A percentile compares a stretch with the other conserved stretches of the same genome.
phyloP scores from a whole-genome alignment of 129 eudicot species.

The Kitagawia praeruptora region DNA sequence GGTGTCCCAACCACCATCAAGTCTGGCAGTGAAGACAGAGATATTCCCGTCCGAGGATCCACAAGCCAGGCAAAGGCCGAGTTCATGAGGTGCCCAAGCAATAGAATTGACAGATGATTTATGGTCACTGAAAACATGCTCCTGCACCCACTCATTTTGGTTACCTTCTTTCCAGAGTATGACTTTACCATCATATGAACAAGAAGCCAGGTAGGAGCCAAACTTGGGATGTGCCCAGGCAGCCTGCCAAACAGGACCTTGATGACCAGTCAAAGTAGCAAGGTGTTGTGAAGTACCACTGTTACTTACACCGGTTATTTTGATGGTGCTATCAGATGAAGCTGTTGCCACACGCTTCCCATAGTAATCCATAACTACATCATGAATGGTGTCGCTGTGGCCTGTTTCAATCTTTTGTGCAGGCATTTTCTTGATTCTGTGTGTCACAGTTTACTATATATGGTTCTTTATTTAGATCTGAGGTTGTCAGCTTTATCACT shows the following conservation, averaged over 20 bases:
- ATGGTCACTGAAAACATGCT: conserved; percentile 39
- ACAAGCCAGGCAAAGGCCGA: conserved; percentile 47
- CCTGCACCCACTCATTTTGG: conserved; percentile 42
- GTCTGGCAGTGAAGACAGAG: conserved; percentile 30
- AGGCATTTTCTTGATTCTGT: conserved; percentile 25
- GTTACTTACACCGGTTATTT: conserved; percentile 40
- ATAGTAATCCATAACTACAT: conserved; percentile 47
- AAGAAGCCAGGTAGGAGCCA: conserved; percentile 40
- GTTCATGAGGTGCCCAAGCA: conserved; percentile 52
- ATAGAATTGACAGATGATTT: conserved; percentile 46
- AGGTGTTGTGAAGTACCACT: conserved; percentile 40
- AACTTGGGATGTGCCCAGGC: conserved; percentile 53
- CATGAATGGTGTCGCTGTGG: conserved; percentile 40
- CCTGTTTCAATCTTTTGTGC: conserved; percentile 55
- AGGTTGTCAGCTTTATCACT: background rate
- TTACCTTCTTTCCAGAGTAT: conserved; percentile 53
- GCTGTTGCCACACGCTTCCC: conserved; percentile 51
- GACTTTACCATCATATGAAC: conserved; percentile 46
- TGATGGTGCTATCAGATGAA: conserved; percentile 42
- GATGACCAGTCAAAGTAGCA: conserved; percentile 42
- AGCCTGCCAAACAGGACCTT: conserved; percentile 50
- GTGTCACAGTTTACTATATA: background rate
- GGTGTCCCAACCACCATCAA: conserved; percentile 45
- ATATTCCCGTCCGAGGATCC: conserved; percentile 51
- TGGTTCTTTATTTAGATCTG: background rate